Conservation (phyloP, 495 filamentous ascomycete genomes). For the Stereocaulon alpinum region DNA sequence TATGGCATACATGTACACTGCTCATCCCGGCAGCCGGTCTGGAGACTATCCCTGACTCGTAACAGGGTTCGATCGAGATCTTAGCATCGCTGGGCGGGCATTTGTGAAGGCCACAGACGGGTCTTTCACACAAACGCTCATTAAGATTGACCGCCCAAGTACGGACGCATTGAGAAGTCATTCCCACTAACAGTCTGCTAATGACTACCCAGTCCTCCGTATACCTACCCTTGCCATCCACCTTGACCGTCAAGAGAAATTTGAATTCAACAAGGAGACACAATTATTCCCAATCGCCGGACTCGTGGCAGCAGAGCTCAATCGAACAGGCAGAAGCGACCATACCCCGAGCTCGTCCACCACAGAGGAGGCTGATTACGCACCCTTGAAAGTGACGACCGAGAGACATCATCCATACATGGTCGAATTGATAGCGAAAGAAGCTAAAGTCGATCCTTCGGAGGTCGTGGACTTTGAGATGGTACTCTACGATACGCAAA, state of each 20-base stretch:
- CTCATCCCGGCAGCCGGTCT: not conserved
- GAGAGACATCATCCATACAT: slow-evolving; percentile 87
- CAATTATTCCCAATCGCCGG: slow-evolving; percentile 92
- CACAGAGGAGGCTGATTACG: slow-evolving; percentile 33
- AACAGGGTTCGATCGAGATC: slow-evolving; percentile 85
- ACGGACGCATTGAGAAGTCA: slow-evolving; percentile 16
- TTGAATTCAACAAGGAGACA: slow-evolving; percentile 91
- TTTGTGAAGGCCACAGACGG: slow-evolving; percentile 69
- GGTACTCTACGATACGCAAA: slow-evolving; percentile 90
- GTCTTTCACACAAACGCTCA: slow-evolving; percentile 68
- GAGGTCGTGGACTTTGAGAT: slow-evolving; percentile 91
- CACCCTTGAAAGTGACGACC: slow-evolving; percentile 61
- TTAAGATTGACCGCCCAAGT: slow-evolving; percentile 83
- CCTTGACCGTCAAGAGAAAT: slow-evolving; percentile 72
- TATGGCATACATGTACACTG: slow-evolving; percentile 51
- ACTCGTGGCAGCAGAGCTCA: slow-evolving; percentile 75
- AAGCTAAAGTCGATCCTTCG: slow-evolving; percentile 54
- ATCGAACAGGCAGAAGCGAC: slow-evolving; percentile 47
- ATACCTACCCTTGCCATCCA: slow-evolving; percentile 93
- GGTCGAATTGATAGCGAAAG: slow-evolving; percentile 72
- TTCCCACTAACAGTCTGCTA: not conserved
- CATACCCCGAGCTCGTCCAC: not conserved
- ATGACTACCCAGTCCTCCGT: slow-evolving; percentile 49
- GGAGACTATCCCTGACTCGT: not conserved
- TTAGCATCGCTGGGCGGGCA: slow-evolving; percentile 80